phyloP scores from a whole-genome alignment of 2,329 filamentous ascomycete species.

The Aspergillus sp. region DNA sequence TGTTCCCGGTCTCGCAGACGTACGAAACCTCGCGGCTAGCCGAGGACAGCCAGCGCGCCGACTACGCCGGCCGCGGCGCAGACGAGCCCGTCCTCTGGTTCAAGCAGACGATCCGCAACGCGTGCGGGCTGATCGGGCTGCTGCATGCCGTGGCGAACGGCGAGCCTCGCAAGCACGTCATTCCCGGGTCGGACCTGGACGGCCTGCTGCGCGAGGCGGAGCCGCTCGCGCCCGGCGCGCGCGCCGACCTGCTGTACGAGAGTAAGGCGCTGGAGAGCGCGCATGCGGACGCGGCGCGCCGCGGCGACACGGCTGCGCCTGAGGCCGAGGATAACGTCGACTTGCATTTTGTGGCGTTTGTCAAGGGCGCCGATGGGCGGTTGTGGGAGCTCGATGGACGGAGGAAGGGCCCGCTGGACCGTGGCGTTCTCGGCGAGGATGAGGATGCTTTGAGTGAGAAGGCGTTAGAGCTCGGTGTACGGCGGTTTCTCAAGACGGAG shows the following conservation, averaged over 20 bases:
- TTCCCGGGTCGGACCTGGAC: constrained; percentile 46
- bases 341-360: constrained; percentile 93
- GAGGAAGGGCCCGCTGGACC: constrained; percentile 69
- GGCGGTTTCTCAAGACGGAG: constrained; percentile 60
- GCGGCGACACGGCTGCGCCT: constrained; percentile 77
- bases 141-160: constrained; percentile 83
- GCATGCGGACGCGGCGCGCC: constrained; percentile 72
- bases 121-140: constrained; percentile 86
- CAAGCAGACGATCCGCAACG: constrained; percentile 90
- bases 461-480: constrained; percentile 69
- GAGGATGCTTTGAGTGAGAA: constrained; percentile 75
- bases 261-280: constrained; percentile 73
- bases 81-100: constrained; percentile 86
- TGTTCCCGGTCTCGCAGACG: constrained; percentile 77
- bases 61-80: constrained; percentile 68
- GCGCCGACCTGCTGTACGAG: constrained; percentile 74
- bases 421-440: constrained; percentile 57
- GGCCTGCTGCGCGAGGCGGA: constrained; percentile 68
- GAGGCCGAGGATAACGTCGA: constrained; percentile 79
- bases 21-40: constrained; percentile 75
- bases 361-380: constrained; percentile 68
- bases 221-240: constrained; percentile 62
- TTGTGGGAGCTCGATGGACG: constrained; percentile 81
- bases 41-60: constrained; percentile 65
- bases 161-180: constrained; percentile 61